phyloP scores from a whole-genome alignment of 2,329 filamentous ascomycete species.

The Neonectria hederae region DNA sequence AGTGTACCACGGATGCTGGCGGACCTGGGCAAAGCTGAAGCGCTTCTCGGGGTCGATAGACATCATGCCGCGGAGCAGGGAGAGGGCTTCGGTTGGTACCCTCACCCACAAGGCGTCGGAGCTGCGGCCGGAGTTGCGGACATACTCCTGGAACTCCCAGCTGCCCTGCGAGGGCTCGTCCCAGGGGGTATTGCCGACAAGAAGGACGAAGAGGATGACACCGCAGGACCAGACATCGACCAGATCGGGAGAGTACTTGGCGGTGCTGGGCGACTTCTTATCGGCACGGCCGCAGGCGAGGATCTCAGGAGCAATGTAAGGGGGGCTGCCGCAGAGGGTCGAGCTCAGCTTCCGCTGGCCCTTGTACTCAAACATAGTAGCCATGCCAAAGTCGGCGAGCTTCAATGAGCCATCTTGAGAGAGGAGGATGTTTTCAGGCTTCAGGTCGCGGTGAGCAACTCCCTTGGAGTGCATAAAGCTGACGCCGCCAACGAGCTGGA shows the following conservation, averaged over 20 bases:
- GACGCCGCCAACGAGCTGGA: constrained; percentile 88
- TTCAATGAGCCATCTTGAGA: constrained; percentile 88
- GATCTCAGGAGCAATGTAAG: constrained; percentile 97
- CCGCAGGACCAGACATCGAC: constrained; percentile 98
- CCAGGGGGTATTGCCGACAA: constrained; percentile 98
- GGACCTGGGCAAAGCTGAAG: constrained; percentile 87
- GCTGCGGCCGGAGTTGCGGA: constrained; percentile 80
- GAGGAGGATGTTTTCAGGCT: constrained; percentile 94
- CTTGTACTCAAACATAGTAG: constrained; percentile 91
- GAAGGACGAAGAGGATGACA: constrained; percentile 94
- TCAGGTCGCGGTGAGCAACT: constrained; percentile 90
- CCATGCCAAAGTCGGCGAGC: constrained; percentile 95
- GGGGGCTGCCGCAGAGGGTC: constrained; percentile 94
- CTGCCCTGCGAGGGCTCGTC: constrained; percentile 87
- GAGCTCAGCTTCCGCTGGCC: constrained; percentile 83
- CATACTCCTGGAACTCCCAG: constrained; percentile 92
- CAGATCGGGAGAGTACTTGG: constrained; percentile 78
- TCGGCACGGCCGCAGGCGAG: constrained; percentile 61
- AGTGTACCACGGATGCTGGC: constrained; percentile 95
- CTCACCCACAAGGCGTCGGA: constrained; percentile 86
- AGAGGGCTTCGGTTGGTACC: constrained; percentile 77
- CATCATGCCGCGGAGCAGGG: constrained; percentile 92
- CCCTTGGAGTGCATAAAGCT: constrained; percentile 97
- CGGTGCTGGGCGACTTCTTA: constrained; percentile 58
- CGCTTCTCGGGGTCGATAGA: constrained; percentile 77